A percentile compares a stretch with the other conserved stretches of the same genome.
phyloP scores from a whole-genome alignment of 2,329 filamentous ascomycete species.

The Dactylellina parvicollis region DNA sequence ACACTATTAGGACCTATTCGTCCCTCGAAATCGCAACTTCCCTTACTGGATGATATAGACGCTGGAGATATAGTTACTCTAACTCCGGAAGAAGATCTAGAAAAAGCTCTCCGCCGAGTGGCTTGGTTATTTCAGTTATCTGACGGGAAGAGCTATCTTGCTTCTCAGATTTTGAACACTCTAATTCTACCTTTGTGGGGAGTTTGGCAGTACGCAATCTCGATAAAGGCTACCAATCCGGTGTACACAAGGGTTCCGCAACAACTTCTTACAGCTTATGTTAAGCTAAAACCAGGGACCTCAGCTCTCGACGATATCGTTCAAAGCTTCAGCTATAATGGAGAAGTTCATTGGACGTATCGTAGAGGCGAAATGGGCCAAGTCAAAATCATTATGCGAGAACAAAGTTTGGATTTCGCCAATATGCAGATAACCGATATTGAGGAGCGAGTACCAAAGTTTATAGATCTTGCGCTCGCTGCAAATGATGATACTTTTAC shows the following conservation, averaged over 20 bases:
- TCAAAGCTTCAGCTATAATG: conserved; percentile 51
- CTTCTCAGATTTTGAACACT: conserved; percentile 10
- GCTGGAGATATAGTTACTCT: conserved; percentile 27
- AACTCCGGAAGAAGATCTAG: conserved; percentile 29
- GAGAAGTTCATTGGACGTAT: conserved; percentile 54
- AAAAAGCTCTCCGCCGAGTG: conserved; percentile 16
- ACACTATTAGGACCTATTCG: conserved; percentile 46
- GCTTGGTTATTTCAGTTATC: conserved; percentile 33
- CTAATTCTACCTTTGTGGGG: conserved; percentile 34
- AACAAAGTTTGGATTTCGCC: neutral
- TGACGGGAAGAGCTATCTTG: conserved; percentile 24
- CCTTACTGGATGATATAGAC: conserved; percentile 11
- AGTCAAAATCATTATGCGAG: conserved; percentile 65
- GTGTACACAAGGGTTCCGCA: conserved; percentile 16
- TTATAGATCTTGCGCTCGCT: conserved; percentile 66
- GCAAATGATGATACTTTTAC: conserved; percentile 69
- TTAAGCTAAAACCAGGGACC: conserved; percentile 16
- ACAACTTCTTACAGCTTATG: conserved; percentile 23
- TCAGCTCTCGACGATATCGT: conserved; percentile 44
- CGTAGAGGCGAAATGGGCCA: conserved; percentile 61
- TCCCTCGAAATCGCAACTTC: conserved; percentile 37
- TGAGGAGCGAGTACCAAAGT: conserved; percentile 64
- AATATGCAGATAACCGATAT: conserved; percentile 59
- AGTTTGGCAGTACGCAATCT: conserved; percentile 38
- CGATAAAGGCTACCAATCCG: conserved; percentile 18